A percentile compares a stretch with the other conserved stretches of the same genome.
These are phyloP conservation scores for Nakaseomyces uthaithaninus DNA, from an alignment of 1,139 yeast genomes.

Conservation along the genomic window DNA sequence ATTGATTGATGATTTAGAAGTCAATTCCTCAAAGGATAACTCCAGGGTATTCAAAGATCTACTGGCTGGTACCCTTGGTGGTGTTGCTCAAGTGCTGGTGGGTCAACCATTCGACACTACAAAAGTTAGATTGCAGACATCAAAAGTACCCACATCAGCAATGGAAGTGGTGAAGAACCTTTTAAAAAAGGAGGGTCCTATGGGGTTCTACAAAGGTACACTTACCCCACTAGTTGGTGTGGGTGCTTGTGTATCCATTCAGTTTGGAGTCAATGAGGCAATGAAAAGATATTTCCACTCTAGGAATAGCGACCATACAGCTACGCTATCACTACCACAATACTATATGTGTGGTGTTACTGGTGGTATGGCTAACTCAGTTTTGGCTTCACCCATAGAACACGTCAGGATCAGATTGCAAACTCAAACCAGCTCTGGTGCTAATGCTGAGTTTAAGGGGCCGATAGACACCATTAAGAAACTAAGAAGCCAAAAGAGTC, in stretches of 20 bases:
- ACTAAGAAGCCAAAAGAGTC: conserved; percentile 50
- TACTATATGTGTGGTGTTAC: conserved; percentile 76
- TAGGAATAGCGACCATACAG: conserved; percentile 22
- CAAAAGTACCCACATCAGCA: conserved; percentile 63
- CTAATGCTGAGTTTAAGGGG: conserved; percentile 41
- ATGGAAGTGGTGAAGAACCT: conserved; percentile 66
- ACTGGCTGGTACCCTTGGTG: conserved; percentile 87
- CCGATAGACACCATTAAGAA: conserved; percentile 73
- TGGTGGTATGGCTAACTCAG: conserved; percentile 83
- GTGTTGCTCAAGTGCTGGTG: conserved; percentile 87
- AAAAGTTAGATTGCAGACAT: conserved; percentile 82
- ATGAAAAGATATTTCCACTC: conserved; percentile 58
- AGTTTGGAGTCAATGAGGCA: conserved; percentile 82
- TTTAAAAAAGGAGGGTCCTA: conserved; percentile 63
- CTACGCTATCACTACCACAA: conserved; percentile 43
- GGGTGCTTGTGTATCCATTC: conserved; percentile 86
- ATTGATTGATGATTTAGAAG: conserved; percentile 28
- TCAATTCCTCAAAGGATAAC: conserved; percentile 17
- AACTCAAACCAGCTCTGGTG: conserved; percentile 47
- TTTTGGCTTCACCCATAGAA: conserved; percentile 85
- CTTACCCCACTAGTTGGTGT: conserved; percentile 81
- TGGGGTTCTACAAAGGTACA: conserved; percentile 86
- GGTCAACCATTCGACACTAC: conserved; percentile 97
- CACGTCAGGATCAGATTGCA: conserved; percentile 87
- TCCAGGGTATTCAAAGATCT: conserved; percentile 67